Conservation (phyloP, 2,329 filamentous ascomycete species). For the Aaosphaeria arxii region DNA sequence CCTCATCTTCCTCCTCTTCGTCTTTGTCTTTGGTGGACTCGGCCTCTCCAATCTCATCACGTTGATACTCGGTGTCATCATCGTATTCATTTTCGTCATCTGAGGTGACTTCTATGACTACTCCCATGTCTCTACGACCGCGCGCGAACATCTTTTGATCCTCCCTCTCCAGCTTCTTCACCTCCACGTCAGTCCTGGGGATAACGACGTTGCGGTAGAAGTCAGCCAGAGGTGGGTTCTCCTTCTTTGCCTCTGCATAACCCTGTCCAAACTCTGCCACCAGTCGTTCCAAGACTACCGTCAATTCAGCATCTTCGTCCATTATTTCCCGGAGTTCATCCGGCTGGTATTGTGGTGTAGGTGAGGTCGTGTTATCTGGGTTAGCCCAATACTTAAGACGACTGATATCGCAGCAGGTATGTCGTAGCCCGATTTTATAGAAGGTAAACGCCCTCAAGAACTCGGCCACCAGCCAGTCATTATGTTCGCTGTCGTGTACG, state of each 20-base stretch:
- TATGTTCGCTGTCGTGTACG: not conserved
- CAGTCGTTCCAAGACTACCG: not conserved
- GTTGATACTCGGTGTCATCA: not conserved
- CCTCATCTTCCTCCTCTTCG: not conserved
- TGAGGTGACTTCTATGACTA: not conserved
- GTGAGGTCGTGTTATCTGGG: not conserved
- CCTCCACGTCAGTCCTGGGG: not conserved
- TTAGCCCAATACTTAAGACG: not conserved
- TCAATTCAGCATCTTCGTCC: not conserved
- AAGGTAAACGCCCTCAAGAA: not conserved
- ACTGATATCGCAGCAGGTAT: not conserved
- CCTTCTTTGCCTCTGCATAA: not conserved
- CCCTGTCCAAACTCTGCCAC: not conserved
- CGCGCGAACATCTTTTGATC: not conserved
- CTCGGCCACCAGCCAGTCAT: not conserved
- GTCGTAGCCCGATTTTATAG: not conserved
- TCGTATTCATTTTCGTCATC: not conserved
- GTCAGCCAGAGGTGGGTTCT: not conserved
- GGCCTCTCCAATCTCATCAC: not conserved
- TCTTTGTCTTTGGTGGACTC: not conserved
- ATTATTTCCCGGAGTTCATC: not conserved
- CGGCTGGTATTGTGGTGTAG: not conserved
- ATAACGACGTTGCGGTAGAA: not conserved
- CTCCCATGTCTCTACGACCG: not conserved
- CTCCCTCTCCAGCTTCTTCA: not conserved